phyloP scores from a whole-genome alignment of 2,329 filamentous ascomycete genomes.

The Ophiostoma sp. region DNA sequence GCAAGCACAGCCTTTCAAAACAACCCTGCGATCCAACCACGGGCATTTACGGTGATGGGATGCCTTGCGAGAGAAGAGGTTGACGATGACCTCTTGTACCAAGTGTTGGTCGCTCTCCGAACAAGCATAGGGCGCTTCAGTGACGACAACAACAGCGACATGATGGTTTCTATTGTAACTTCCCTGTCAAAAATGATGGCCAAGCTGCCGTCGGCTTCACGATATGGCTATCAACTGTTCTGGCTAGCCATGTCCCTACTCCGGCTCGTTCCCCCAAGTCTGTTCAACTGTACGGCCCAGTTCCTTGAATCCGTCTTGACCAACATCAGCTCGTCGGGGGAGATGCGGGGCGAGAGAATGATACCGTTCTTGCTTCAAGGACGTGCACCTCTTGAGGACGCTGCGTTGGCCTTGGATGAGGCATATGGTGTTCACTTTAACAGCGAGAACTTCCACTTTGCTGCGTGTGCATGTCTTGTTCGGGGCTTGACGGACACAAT shows the following conservation, averaged over 20 bases:
- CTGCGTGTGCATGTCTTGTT: conserved; percentile 63
- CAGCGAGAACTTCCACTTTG: conserved; percentile 65
- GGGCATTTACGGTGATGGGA: conserved; percentile 70
- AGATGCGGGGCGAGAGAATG: conserved; percentile 61
- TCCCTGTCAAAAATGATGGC: conserved; percentile 70
- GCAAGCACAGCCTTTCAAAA: conserved; percentile 73
- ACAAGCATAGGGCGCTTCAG: conserved; percentile 65
- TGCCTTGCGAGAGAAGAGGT: conserved; percentile 70
- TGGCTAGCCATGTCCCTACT: conserved; percentile 69
- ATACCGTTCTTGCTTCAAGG: conserved; percentile 62
- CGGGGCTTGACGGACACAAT: conserved; percentile 63
- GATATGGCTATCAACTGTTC: conserved; percentile 68
- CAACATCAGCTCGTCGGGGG: conserved; percentile 63
- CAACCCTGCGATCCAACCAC: conserved; percentile 69
- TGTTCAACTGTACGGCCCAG: conserved; percentile 66
- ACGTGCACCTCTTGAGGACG: conserved; percentile 60
- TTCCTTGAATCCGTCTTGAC: conserved; percentile 65
- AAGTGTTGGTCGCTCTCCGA: conserved; percentile 67
- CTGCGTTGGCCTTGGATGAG: conserved; percentile 61
- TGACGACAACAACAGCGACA: conserved; percentile 57
- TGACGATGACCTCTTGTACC: conserved; percentile 69
- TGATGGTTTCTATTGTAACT: conserved; percentile 68
- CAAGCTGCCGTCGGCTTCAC: conserved; percentile 65
- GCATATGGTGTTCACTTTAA: conserved; percentile 67
- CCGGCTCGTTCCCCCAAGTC: conserved; percentile 59